Conservation (phyloP, 768 basidiomycete genomes). For the Termitomyces sp. region DNA sequence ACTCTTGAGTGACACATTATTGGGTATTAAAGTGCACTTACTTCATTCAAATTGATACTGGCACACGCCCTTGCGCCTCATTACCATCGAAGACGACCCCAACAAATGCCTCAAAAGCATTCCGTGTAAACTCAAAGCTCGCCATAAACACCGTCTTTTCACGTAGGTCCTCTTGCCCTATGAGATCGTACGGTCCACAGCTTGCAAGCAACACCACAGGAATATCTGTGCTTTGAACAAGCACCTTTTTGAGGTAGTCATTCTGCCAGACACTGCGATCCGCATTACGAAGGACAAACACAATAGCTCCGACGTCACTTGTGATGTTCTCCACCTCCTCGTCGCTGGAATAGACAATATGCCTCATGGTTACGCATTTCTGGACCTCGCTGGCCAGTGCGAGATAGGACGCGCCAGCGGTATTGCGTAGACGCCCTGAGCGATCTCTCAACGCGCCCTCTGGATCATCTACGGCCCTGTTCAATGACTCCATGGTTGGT, state of each 20-base stretch:
- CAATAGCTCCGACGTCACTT: constrained; percentile 24
- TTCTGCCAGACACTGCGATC: constrained; percentile 51
- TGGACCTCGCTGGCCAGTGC: constrained; percentile 41
- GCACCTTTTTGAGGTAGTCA: constrained; percentile 29
- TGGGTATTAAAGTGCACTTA: neutral
- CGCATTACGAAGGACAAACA: constrained; percentile 61
- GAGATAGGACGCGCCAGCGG: constrained; percentile 51
- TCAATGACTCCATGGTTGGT: constrained; percentile 53
- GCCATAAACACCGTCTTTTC: constrained; percentile 36
- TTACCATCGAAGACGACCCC: constrained; percentile 40
- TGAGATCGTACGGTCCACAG: constrained; percentile 65
- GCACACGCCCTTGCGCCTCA: neutral
- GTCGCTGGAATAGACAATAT: constrained; percentile 40
- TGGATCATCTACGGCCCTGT: constrained; percentile 58
- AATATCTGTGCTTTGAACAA: constrained; percentile 14
- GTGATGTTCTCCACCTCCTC: constrained; percentile 3
- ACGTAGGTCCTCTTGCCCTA: constrained; percentile 21
- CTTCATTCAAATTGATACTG: constrained; percentile 4
- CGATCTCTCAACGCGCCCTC: constrained; percentile 39
- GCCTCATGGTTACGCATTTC: constrained; percentile 28
- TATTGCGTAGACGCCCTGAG: constrained; percentile 48
- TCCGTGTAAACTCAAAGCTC: constrained; percentile 57
- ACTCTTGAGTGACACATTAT: neutral
- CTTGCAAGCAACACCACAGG: constrained; percentile 51
- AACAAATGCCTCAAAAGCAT: constrained; percentile 43